Percentiles rank a stretch among this genome's conserved stretches.
phyloP scores from a whole-genome alignment of 2,329 filamentous ascomycete species.

The Albophoma yamanashiensis region DNA sequence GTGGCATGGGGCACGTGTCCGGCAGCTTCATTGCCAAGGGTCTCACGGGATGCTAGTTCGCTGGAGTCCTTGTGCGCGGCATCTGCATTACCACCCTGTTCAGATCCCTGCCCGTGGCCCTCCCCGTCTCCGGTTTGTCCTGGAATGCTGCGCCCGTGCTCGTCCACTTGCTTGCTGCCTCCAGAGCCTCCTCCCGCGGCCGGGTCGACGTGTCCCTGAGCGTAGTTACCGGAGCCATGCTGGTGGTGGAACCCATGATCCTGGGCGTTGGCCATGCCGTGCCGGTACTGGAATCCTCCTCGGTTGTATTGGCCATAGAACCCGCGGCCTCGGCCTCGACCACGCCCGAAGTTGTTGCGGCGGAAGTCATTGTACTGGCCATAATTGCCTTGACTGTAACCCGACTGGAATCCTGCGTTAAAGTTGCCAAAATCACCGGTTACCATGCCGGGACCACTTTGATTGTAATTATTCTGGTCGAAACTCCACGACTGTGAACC shows the following conservation, averaged over 20 bases:
- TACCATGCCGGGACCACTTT: constrained; percentile 74
- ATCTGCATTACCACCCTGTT: constrained; percentile 5
- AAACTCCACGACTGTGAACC: constrained; percentile 74
- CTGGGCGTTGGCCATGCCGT: constrained; percentile 24
- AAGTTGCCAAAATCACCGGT: constrained; percentile 71
- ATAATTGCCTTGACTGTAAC: constrained; percentile 77
- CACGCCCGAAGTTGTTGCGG: constrained; percentile 54
- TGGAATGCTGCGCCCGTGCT: constrained; percentile 26
- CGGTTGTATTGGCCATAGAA: constrained; percentile 46
- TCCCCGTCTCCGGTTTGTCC: constrained; percentile 5
- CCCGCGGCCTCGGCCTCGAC: constrained; percentile 56
- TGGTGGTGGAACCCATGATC: constrained; percentile 20
- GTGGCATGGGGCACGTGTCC: constrained; percentile 7
- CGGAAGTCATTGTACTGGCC: constrained; percentile 73
- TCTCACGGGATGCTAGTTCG: constrained; percentile 17
- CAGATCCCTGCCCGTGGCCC: constrained; percentile 1
- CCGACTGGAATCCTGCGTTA: constrained; percentile 69
- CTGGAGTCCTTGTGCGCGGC: constrained; percentile 10
- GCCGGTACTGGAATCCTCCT: constrained; percentile 37
- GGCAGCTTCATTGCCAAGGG: constrained; percentile 16
- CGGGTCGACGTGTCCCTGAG: constrained; percentile 11
- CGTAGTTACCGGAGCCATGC: constrained; percentile 9
- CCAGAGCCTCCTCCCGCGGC: constrained; percentile 9
- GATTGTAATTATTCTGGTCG: constrained; percentile 82
- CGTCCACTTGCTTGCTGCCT: constrained; percentile 23